Base-by-base conservation (phyloP, 2,329 filamentous ascomycete genomes). In the Achaetomium macrosporum region DNA sequence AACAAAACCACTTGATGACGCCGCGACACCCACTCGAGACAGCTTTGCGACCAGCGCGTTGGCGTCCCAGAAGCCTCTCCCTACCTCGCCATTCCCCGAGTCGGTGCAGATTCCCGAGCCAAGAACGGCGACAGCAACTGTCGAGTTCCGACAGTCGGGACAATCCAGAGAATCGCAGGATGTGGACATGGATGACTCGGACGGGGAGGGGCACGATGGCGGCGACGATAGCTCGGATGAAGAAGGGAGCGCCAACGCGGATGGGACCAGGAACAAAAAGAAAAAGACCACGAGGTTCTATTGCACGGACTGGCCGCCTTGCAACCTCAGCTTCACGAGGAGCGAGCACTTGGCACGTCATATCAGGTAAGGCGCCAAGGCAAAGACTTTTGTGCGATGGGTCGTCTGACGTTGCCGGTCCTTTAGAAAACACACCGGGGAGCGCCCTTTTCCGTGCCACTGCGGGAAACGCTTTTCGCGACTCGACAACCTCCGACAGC, bases 231-330 rank as follows among this genome's bases (percentile, higher is more conserved):
- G 68, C 20, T 77, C 68, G 31, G 87, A 87, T 12, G 87, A 89
- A 56, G 80, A 80, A 45, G 85, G 81, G 36, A 83, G 78, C 60
- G 76, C 84, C 19, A 78, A 79, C 52, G 82, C 77, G 11, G 83
- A 86, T 65, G 74, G 82, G 40, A 75, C 76, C n/a, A 81, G 85
- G 57, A 86, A 88, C 48, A 95, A 95, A 73, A 97, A 96, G 79
- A 96, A 96, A 73, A 96, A 96, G 70, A 90, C 90, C 0, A 90
- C 96, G 68, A 83, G 90, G 42, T 99, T 99, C 70, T 96, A 92
- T 70, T 99, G 93, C 72, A 95, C 87, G 4, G 90, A 96, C 31
- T 97, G 90, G 63, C 92, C 92, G 25, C 91, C 91, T 4, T 99
- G 93, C 70, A 91, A 86, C 64, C 70, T 99, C 53, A 96, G 90